Conservation (phyloP, 2,329 filamentous ascomycete species). For the Clarireedia monteithiana region DNA sequence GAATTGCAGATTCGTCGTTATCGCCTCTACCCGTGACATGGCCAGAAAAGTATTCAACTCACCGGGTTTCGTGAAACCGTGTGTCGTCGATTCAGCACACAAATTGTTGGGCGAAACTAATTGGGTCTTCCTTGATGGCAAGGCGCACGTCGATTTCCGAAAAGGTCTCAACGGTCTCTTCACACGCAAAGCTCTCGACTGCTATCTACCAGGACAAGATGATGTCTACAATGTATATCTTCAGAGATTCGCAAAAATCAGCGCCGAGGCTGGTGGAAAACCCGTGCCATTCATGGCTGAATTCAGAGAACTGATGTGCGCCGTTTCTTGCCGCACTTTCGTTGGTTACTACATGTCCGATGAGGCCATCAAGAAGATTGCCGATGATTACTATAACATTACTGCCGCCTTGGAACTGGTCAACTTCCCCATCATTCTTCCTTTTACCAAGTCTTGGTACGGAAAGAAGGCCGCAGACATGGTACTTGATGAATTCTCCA, state of each 20-base stretch:
- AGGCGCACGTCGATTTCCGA: conserved; percentile 90
- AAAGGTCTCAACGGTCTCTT: conserved; percentile 94
- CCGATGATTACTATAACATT: conserved; percentile 94
- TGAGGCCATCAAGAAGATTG: conserved; percentile 84
- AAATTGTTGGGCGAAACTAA: conserved; percentile 89
- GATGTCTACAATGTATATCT: conserved; percentile 88
- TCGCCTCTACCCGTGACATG: conserved; percentile 91
- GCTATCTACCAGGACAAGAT: conserved; percentile 87
- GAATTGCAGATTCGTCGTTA: conserved; percentile 78
- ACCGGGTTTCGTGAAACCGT: conserved; percentile 85
- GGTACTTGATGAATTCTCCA: conserved; percentile 81
- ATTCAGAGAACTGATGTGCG: conserved; percentile 92
- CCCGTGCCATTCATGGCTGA: conserved; percentile 81
- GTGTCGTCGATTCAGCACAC: conserved; percentile 87
- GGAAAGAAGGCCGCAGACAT: conserved; percentile 93
- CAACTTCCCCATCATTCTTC: conserved; percentile 95
- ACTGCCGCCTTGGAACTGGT: conserved; percentile 93
- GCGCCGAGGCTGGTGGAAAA: conserved; percentile 62
- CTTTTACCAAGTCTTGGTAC: conserved; percentile 93
- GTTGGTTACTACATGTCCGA: conserved; percentile 93
- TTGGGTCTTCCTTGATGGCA: conserved; percentile 97
- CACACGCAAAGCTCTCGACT: conserved; percentile 79
- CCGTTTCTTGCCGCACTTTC: conserved; percentile 92
- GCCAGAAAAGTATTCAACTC: conserved; percentile 96
- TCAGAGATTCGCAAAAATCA: conserved; percentile 66